Percentiles rank a stretch among this genome's conserved stretches.
Evolutionary conservation across 2,329 filamentous ascomycete genomes (phyloP).

Genomic region (Aspergillus fumigatiaffinis): DNA sequence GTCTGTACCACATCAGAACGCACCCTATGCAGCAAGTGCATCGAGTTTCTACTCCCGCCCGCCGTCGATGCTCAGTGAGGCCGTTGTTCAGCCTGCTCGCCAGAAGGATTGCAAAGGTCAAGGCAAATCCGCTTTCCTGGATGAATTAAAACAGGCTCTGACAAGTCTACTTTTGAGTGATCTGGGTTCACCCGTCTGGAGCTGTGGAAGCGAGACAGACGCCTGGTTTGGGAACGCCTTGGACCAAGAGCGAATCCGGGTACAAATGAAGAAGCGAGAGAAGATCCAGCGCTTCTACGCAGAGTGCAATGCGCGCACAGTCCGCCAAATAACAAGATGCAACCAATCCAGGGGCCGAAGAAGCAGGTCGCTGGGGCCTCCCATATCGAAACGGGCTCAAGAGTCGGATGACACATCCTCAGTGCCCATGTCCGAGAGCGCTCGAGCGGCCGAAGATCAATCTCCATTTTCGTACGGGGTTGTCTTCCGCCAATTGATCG

Average conservation of each 20-base stretch:
- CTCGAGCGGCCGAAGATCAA: slow-evolving; percentile 37
- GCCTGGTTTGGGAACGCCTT: slow-evolving; percentile 65
- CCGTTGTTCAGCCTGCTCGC: slow-evolving; percentile 27
- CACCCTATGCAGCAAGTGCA: slow-evolving; percentile 60
- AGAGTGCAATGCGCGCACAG: slow-evolving; percentile 31
- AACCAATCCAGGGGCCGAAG: slow-evolving; percentile 23
- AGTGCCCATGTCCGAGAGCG: slow-evolving; percentile 7
- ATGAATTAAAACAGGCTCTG: slow-evolving; percentile 71
- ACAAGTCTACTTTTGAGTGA: slow-evolving; percentile 86
- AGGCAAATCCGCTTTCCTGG: slow-evolving; percentile 74
- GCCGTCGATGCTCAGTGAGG: slow-evolving; percentile 41
- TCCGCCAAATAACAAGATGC: slow-evolving; percentile 21
- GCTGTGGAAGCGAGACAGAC: slow-evolving; percentile 89
- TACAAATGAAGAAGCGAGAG: slow-evolving; percentile 38
- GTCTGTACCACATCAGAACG: slow-evolving; percentile 74
- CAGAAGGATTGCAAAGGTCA: slow-evolving; percentile 45
- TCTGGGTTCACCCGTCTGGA: slow-evolving; percentile 78
- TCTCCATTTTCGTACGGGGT: slow-evolving; percentile 69
- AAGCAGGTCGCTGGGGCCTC: slow-evolving; percentile 32
- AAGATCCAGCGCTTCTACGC: slow-evolving; percentile 37
- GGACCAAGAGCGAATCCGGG: slow-evolving; percentile 46
- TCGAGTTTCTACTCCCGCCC: slow-evolving; percentile 52
- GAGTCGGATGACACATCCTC: not conserved
- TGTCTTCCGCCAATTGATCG: slow-evolving; percentile 74
- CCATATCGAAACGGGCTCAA: slow-evolving; percentile 8